A percentile compares a stretch with the other conserved stretches of the same genome.
phyloP scores from a whole-genome alignment of 2,329 filamentous ascomycete species.

The Amesomyces nigricolor region DNA sequence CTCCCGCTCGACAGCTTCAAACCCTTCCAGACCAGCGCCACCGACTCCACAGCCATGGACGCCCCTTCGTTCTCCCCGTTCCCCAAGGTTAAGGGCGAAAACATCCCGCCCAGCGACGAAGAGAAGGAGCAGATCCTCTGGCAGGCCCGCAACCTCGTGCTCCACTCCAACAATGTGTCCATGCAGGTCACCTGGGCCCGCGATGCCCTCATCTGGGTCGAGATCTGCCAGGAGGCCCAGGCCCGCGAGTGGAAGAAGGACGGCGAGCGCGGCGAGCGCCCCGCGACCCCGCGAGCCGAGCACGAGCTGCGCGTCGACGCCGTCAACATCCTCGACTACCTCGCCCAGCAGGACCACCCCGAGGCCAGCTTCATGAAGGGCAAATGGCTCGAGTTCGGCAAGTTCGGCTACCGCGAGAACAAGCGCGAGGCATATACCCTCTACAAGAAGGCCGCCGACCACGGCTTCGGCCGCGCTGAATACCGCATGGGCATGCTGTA shows the following conservation, averaged over 20 bases:
- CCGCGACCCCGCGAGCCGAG: conserved; percentile 78
- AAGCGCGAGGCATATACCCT: conserved; percentile 90
- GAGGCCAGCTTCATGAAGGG: conserved; percentile 90
- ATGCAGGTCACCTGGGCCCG: conserved; percentile 97
- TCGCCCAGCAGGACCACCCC: conserved; percentile 86
- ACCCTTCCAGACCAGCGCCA: conserved; percentile 38
- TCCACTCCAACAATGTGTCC: conserved; percentile 90
- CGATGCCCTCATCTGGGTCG: conserved; percentile 83
- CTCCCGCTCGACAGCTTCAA: conserved; percentile 32
- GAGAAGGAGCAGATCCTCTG: conserved; percentile 89
- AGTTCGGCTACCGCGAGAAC: conserved; percentile 84
- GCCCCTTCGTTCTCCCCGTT: conserved; percentile 85
- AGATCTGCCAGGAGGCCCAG: conserved; percentile 73
- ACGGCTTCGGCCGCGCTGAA: conserved; percentile 81
- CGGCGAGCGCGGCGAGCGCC: conserved; percentile 47
- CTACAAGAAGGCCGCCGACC: conserved; percentile 79
- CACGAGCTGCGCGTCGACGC: conserved; percentile 84
- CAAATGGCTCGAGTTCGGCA: conserved; percentile 98
- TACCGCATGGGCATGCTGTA: conserved; percentile 99
- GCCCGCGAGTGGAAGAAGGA: conserved; percentile 51
- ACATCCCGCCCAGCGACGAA: conserved; percentile 89
- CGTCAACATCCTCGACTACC: conserved; percentile 83
- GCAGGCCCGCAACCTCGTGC: conserved; percentile 72
- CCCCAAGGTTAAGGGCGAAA: conserved; percentile 76
- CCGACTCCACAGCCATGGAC: conserved; percentile 42